Percentiles rank a stretch among this genome's conserved stretches.
Conservation (phyloP, 495 filamentous ascomycete genomes). For the Lophiostoma macrostomum region DNA sequence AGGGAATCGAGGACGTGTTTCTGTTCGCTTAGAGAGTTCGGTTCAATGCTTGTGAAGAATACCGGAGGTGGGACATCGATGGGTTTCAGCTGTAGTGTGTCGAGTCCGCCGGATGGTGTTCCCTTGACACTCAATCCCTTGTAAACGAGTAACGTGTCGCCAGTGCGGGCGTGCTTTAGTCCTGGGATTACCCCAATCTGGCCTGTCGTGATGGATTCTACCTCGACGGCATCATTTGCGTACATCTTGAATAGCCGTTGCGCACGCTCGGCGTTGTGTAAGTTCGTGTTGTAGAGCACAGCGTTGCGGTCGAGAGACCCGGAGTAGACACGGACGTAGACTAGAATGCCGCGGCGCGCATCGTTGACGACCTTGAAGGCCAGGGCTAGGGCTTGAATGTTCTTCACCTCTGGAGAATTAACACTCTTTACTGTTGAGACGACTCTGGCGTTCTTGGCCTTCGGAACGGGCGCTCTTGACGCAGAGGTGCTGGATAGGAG, state of each 20-base stretch:
- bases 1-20: constrained; percentile 76
- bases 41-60: constrained; percentile 91
- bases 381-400: constrained; percentile 71
- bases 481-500: constrained; percentile 51
- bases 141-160: constrained; percentile 84
- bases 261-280: constrained; percentile 76
- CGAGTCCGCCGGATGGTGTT: constrained; percentile 64
- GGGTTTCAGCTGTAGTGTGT: constrained; percentile 77
- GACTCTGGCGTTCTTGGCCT: constrained; percentile 43
- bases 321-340: constrained; percentile 90
- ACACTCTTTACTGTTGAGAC: constrained; percentile 37
- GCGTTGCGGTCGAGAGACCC: constrained; percentile 71
- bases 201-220: constrained; percentile 72
- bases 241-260: constrained; percentile 87
- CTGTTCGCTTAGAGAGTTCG: constrained; percentile 71
- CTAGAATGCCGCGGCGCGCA: constrained; percentile 76
- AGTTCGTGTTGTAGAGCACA: constrained; percentile 81
- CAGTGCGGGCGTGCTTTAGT: constrained; percentile 84
- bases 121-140: constrained; percentile 56
- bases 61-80: constrained; percentile 90
- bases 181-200: constrained; percentile 96
- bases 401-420: constrained; percentile 45
- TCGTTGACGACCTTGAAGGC: constrained; percentile 98
- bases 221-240: constrained; percentile 80
- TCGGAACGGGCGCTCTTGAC: not conserved